These are phyloP conservation scores for Solanum stenotomum DNA, from an alignment of 257 asterid species.

Conservation along the genomic window DNA sequence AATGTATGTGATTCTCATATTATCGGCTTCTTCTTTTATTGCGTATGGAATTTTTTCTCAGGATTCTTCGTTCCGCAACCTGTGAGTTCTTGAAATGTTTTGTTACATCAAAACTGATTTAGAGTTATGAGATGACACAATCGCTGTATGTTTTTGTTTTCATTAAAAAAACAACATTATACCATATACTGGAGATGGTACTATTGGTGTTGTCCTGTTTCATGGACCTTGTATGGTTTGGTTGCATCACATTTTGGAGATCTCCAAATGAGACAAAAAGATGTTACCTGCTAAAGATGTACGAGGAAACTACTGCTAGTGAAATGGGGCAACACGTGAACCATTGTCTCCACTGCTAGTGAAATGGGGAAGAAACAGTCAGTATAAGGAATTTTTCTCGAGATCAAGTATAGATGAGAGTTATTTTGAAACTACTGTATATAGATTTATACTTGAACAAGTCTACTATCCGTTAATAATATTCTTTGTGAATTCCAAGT, in stretches of 20 bases:
- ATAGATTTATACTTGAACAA: no score
- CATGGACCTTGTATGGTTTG: slow-evolving; percentile 57
- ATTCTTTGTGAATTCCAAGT: no score
- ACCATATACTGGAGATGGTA: slow-evolving; percentile 83
- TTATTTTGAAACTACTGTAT: no score
- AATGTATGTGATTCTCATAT: no score
- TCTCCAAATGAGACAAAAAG: slow-evolving; percentile 26
- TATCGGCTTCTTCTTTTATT: no score
- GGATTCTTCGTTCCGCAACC: no score
- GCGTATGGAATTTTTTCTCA: no score
- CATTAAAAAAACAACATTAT: slow-evolving; percentile 21
- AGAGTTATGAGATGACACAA: no score
- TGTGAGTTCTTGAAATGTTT: no score
- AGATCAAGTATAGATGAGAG: not conserved
- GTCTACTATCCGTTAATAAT: no score
- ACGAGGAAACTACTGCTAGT: not conserved
- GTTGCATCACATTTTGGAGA: slow-evolving; percentile 55
- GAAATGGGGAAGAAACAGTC: not conserved
- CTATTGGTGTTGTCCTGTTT: slow-evolving; percentile 51
- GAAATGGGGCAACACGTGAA: not conserved
- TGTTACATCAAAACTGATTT: no score
- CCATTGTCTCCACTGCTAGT: not conserved
- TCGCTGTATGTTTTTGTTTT: not conserved
- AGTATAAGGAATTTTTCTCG: not conserved
- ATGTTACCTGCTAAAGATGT: not conserved